Evolutionary conservation across 2,329 filamentous ascomycete genomes (phyloP).

Genomic region (Ascomycota sp.): DNA sequence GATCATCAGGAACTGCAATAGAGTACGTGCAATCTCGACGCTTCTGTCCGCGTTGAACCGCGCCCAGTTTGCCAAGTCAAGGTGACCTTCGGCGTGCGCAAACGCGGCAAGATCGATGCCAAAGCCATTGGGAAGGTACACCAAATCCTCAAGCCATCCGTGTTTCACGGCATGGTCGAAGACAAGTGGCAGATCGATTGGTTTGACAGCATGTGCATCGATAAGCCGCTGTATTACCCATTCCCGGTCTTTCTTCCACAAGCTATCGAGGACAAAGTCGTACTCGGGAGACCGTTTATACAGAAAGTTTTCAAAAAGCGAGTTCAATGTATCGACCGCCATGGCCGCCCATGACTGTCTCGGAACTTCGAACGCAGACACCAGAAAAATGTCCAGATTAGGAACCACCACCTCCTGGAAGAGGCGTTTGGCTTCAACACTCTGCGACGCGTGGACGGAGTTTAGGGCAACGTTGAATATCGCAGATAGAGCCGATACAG

Average conservation of each 20-base stretch:
- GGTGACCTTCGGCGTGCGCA: constrained; percentile 57
- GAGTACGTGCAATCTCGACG: constrained; percentile 42
- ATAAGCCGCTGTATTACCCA: constrained; percentile 70
- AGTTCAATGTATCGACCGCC: constrained; percentile 52
- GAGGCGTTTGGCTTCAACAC: constrained; percentile 37
- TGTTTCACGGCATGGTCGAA: constrained; percentile 51
- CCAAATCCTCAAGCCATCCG: constrained; percentile 62
- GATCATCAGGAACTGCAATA: constrained; percentile 62
- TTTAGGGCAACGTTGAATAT: constrained; percentile 43
- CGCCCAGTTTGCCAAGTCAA: constrained; percentile 66
- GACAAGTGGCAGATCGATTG: constrained; percentile 19
- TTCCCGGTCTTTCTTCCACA: constrained; percentile 74
- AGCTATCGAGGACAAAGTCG: constrained; percentile 71
- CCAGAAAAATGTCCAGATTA: constrained; percentile 57
- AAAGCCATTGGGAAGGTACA: constrained; percentile 60
- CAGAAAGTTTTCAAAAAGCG: constrained; percentile 65
- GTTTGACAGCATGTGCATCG: constrained; percentile 58
- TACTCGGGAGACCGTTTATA: constrained; percentile 55
- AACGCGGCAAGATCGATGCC: constrained; percentile 70
- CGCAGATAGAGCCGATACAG: constrained; percentile 56
- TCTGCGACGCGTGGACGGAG: constrained; percentile 37
- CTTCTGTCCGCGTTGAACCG: constrained; percentile 44
- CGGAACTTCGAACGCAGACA: constrained; percentile 54
- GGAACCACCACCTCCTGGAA: constrained; percentile 47
- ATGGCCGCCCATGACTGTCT: constrained; percentile 50